A percentile compares a stretch with the other conserved stretches of the same genome.
Conservation (phyloP, 176 grass and related monocot genomes). For the Oryza coarctata region DNA sequence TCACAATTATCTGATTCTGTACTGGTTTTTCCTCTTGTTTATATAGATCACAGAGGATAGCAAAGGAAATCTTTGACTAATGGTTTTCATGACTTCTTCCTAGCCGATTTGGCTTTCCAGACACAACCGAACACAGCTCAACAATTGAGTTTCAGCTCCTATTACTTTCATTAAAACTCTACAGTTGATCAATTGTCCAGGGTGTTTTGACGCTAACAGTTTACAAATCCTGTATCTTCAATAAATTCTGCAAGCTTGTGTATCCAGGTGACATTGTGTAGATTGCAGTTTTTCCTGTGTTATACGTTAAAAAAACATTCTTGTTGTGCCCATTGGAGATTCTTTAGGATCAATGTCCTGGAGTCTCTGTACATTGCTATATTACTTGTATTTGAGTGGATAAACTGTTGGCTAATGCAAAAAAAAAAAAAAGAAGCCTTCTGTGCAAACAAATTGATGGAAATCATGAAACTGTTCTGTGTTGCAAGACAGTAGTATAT, state of each 20-base stretch:
- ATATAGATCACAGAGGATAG: not conserved
- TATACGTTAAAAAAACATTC: not conserved
- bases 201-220: not conserved
- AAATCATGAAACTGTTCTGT: not conserved
- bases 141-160: not conserved
- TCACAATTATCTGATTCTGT: not conserved
- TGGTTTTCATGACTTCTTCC: not conserved
- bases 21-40: not conserved
- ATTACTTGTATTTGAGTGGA: not conserved
- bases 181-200: not conserved
- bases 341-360: not conserved
- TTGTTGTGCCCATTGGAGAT: not conserved
- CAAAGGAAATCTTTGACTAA: not conserved
- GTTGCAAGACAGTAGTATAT: not conserved
- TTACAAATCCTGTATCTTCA: not conserved
- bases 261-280: not conserved
- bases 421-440: not conserved
- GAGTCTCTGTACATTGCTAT: not conserved
- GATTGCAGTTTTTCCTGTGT: not conserved
- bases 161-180: not conserved
- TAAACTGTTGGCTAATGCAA: conserved; percentile 5
- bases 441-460: not conserved
- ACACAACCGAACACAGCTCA: not conserved
- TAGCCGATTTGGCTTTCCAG: not conserved
- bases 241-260: not conserved